Evolutionary conservation across 805 yeast genomes (phyloP), one percentile per base, ranked within the genome.

Genomic region (Lipomyces kockii): DNA sequence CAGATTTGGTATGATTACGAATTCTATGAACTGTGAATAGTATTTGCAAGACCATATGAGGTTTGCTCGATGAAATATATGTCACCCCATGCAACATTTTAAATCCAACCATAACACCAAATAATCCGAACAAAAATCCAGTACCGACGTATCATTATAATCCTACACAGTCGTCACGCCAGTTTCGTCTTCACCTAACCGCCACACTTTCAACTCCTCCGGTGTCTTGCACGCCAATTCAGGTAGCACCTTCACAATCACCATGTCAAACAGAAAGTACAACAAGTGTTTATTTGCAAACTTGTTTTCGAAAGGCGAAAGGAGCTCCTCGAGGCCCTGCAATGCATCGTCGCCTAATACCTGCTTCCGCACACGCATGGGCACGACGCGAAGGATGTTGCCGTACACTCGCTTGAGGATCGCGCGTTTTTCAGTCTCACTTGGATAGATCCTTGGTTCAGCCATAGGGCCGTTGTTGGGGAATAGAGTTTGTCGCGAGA

Each of bases 381-480:
- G 73, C n/a, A 70, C 61, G 12, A 64, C 58, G 29, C 63, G 37
- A 25, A 74, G 27, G 37, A 74, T 68, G 20, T 63, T 64, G 9
- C 62, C 56, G 14, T 65, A 57, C 6, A 73, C 72, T 6, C 61
- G 62, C n/a, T 61, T 55, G 3, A 73, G 64, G 8, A 77, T 69
- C 2, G 69, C 69, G 35, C 74, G 76, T 64, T 81, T 80, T 66
- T 83, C 84, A 27, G 75, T 79, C 0, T 74, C 77, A 11, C 76
- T 74, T 0, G 87, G 86, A n/a, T 78, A 76, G 2, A 77, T 72
- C 27, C 83, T 73, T 3, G 83, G 79, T 2, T 84, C 83, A 0
- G 87, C 87, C 83, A 85, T 80, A n/a, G 74, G 74, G 17, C 81
- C 83, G 72, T 85, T 86, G 32, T 75, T 76, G 2, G 87, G 87